Evolutionary conservation across 2,329 filamentous ascomycete genomes (phyloP).

Genomic region (Colletotrichum tanaceti): DNA sequence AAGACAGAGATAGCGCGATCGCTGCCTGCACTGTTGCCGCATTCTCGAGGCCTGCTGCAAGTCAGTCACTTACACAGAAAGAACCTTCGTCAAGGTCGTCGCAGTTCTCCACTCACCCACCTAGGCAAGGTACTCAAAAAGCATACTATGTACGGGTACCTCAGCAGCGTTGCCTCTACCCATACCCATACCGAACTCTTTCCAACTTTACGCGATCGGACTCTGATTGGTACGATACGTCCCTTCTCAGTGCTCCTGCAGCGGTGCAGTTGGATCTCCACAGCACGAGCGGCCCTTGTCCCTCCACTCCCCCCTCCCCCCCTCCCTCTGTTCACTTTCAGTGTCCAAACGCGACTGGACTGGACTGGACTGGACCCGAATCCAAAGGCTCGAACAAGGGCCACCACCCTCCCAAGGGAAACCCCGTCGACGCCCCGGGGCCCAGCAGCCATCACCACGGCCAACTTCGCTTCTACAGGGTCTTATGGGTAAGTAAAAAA

Average conservation of each 20-base stretch:
- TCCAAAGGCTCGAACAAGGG: constrained; percentile 34
- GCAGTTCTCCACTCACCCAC: constrained; percentile 24
- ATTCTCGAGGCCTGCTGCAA: constrained; percentile 12
- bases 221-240: constrained; percentile 51
- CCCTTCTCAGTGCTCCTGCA: constrained; percentile 36
- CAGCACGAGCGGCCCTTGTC: constrained; percentile 30
- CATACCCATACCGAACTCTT: constrained; percentile 31
- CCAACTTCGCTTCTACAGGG: constrained; percentile 8
- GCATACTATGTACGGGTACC: constrained; percentile 24
- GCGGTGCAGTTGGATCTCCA: constrained; percentile 38
- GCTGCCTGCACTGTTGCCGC: neutral
- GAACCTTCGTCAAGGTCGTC: constrained; percentile 31
- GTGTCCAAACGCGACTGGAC: constrained; percentile 37
- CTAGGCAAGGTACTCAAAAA: constrained; percentile 28
- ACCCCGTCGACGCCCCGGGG: constrained; percentile 33
- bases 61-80: constrained; percentile 32
- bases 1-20: constrained; percentile 29
- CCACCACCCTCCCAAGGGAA: constrained; percentile 24
- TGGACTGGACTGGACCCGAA: constrained; percentile 20
- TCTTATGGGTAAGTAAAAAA: no score
- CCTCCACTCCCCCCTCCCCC: constrained; percentile 21
- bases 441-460: constrained; percentile 16
- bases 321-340: constrained; percentile 23
- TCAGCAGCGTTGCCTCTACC: constrained; percentile 31
- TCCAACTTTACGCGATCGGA: constrained; percentile 47